Base-by-base conservation (phyloP, 1,284 basidiomycete genomes). In the Rhodofomes roseus region DNA sequence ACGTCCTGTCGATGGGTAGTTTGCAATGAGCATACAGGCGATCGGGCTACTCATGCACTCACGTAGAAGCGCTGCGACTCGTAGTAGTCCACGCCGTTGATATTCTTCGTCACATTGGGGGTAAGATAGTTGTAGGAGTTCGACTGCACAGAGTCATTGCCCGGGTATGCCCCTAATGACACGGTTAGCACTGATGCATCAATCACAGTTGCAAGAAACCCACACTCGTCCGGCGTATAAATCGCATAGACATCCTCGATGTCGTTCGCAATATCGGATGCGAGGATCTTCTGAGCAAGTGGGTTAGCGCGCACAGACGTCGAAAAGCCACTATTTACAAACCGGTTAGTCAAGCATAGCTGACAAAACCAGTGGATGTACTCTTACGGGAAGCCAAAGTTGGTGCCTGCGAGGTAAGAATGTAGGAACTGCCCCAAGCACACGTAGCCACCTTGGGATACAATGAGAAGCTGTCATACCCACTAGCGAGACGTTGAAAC, bases 381-480 rank as follows among this genome's bases (percentile, higher is more conserved):
- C 11, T 70, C 81, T 58, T 65, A 85, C 84, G 81, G 77, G 64
- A 81, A 83, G 7, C 79, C 81, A 55, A 82, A 74, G 41, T 76
- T 70, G 0, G 76, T 71, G 14, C 85, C 84, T 11, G 79, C 77
- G 34, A 88, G 75, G 68, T 78, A 86, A 54, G 79, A 76, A 63
- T 84, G 82, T 36, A 87, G 71, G 75, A 85, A 87, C 43, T 82
- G 77, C 0, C 84, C 85, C 8, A 86, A 75, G 63, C 84, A 86
- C 11, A 86, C 77, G 61, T 79, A 85, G 18, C 85, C 85, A 61
- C 84, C 84, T 84, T 56, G 7, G 23, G 25, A 39, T 12, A 55
- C 39, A 29, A 36, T 43, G 57, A 55, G 36, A 44, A 40, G 37
- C 20, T 55, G 22, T 12, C 3, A 22, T n/a, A n/a, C n/a, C n/a